Conservation (phyloP, 2,329 filamentous ascomycete species). For the Hypocrella siamensis region DNA sequence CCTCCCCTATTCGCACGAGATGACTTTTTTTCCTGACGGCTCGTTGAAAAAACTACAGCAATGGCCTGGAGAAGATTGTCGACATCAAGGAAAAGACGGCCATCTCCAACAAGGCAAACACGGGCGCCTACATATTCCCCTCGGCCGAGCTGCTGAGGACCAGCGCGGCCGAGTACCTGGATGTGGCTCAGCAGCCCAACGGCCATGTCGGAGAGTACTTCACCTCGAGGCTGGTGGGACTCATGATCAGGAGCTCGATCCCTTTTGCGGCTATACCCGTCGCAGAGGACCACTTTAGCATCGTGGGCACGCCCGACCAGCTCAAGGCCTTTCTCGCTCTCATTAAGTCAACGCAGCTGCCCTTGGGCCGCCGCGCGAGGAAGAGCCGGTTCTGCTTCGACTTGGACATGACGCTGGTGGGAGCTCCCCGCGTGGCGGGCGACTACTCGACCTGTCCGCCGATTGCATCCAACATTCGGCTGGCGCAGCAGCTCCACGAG, state of each 20-base stretch:
- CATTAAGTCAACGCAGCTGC: slow-evolving; percentile 2
- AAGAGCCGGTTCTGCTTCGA: slow-evolving; percentile 6
- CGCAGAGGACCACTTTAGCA: slow-evolving; percentile 10
- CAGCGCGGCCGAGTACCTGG: slow-evolving; percentile 7
- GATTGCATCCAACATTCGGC: slow-evolving; percentile 12
- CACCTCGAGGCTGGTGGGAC: slow-evolving; percentile 6
- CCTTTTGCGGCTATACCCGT: slow-evolving; percentile 11
- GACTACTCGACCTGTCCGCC: slow-evolving; percentile 15
- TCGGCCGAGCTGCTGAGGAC: slow-evolving; percentile 9
- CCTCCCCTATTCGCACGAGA: no score
- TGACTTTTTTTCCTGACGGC: background rate
- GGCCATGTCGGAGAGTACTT: slow-evolving; percentile 12
- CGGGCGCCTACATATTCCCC: slow-evolving; percentile 13
- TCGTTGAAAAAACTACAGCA: background rate
- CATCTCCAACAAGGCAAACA: slow-evolving; percentile 14
- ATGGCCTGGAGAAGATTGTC: slow-evolving; percentile 9
- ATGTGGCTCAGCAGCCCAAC: slow-evolving; percentile 8
- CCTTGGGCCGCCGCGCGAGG: slow-evolving; percentile 7
- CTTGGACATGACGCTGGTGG: slow-evolving; percentile 15
- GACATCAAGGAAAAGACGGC: slow-evolving; percentile 15
- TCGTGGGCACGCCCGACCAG: slow-evolving; percentile 14
- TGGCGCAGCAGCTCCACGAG: slow-evolving; percentile 13
- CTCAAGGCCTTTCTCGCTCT: slow-evolving; percentile 11
- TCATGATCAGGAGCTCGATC: slow-evolving; percentile 4
- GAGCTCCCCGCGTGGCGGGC: slow-evolving; percentile 10